Evolutionary conservation across 129 eudicot genomes (phyloP).

Genomic region (Logfia minima): DNA sequence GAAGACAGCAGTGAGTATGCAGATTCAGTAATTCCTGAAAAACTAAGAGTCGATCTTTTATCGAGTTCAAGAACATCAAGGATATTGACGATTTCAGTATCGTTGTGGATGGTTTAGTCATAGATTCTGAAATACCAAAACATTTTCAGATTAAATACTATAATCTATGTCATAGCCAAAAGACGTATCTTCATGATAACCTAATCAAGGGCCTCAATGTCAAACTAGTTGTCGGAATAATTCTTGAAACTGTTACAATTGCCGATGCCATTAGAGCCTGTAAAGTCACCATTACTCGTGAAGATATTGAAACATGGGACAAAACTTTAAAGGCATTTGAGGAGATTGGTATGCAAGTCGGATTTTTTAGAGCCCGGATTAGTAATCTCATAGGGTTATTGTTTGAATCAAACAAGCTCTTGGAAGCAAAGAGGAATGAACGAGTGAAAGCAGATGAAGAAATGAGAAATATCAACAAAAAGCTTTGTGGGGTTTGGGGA

Average conservation of each 20-base stretch:
- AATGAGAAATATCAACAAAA: slow-evolving; percentile 34
- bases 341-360: slow-evolving; percentile 64
- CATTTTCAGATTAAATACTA: slow-evolving; percentile 55
- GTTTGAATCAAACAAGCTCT: slow-evolving; percentile 27
- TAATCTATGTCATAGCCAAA: slow-evolving; percentile 63
- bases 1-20: slow-evolving; percentile 24
- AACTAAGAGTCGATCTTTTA: slow-evolving; percentile 50
- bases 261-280: slow-evolving; percentile 65
- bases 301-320: slow-evolving; percentile 54
- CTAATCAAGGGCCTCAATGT: slow-evolving; percentile 55
- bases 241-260: slow-evolving; percentile 59
- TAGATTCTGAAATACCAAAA: slow-evolving; percentile 59
- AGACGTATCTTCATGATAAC: slow-evolving; percentile 53
- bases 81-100: slow-evolving; percentile 47
- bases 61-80: slow-evolving; percentile 46
- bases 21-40: slow-evolving; percentile 35
- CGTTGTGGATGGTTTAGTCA: slow-evolving; percentile 51
- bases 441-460: slow-evolving; percentile 39
- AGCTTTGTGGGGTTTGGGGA: slow-evolving; percentile 35
- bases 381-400: slow-evolving; percentile 37
- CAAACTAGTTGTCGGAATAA: slow-evolving; percentile 54
- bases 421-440: slow-evolving; percentile 40
- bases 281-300: slow-evolving; percentile 31
- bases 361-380: slow-evolving; percentile 48
- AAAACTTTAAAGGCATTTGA: slow-evolving; percentile 60